Conservation (phyloP, 2,329 filamentous ascomycete species). For the Fulvia fulva region DNA sequence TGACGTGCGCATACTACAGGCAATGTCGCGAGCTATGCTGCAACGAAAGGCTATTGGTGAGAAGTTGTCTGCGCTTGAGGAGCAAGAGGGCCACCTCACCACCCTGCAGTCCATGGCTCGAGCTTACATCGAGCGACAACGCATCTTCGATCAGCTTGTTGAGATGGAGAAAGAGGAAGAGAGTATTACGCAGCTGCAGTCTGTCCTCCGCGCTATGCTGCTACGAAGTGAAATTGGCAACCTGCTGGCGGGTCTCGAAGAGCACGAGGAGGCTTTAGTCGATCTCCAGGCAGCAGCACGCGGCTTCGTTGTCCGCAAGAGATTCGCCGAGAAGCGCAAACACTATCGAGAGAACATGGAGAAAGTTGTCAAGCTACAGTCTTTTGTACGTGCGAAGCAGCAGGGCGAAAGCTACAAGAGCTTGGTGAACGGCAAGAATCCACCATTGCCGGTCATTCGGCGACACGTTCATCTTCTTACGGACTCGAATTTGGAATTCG, state of each 20-base stretch:
- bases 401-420: slow-evolving; percentile 98
- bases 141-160: slow-evolving; percentile 60
- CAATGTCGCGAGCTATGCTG: slow-evolving; percentile 48
- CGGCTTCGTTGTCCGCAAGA: slow-evolving; percentile 67
- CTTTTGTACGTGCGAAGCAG: slow-evolving; percentile 88
- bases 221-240: slow-evolving; percentile 69
- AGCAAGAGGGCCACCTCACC: slow-evolving; percentile 54
- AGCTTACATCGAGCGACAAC: slow-evolving; percentile 61
- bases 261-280: slow-evolving; percentile 71
- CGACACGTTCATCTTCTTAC: slow-evolving; percentile 97
- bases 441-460: slow-evolving; percentile 93
- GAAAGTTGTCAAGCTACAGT: slow-evolving; percentile 97
- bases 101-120: slow-evolving; percentile 64
- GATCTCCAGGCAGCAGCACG: slow-evolving; percentile 71
- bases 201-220: slow-evolving; percentile 72
- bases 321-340: slow-evolving; percentile 78
- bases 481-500: slow-evolving; percentile 98
- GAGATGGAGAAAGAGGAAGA: slow-evolving; percentile 66
- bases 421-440: slow-evolving; percentile 91
- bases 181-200: slow-evolving; percentile 68
- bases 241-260: slow-evolving; percentile 72
- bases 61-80: slow-evolving; percentile 52
- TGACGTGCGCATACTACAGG: slow-evolving; percentile 49
- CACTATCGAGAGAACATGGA: slow-evolving; percentile 97
- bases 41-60: slow-evolving; percentile 42